Conservation (phyloP, 306 rosid genomes). For the Hippophae rhamnoides region DNA sequence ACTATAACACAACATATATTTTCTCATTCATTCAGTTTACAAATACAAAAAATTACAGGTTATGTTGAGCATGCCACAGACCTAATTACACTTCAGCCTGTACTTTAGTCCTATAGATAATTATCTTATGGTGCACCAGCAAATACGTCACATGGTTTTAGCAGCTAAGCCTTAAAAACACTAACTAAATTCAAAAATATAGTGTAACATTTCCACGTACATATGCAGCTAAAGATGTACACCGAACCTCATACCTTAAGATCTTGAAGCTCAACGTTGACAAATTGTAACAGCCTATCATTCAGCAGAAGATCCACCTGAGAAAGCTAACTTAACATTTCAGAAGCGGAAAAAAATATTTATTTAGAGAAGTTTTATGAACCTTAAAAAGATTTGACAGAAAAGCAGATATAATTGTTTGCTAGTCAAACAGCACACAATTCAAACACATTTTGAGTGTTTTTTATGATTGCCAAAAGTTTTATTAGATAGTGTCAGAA, state of each 20-base stretch:
- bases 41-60: too few species aligned
- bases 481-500: not conserved
- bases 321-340: constrained; percentile 16
- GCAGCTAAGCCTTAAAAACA: too few species aligned
- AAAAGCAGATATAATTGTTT: not conserved
- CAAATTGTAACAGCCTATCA: constrained; percentile 42
- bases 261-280: constrained; percentile 58
- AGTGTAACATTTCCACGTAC: not conserved
- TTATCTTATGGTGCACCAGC: too few species aligned
- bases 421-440: not conserved
- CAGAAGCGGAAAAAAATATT: constrained; percentile 18
- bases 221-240: not conserved
- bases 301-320: constrained; percentile 66
- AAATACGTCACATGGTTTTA: too few species aligned
- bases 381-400: not conserved
- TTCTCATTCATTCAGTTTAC: too few species aligned
- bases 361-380: constrained; percentile 10
- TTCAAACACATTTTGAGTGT: not conserved
- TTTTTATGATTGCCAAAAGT: too few species aligned
- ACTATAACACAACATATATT: too few species aligned
- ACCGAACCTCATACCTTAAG: constrained; percentile 45
- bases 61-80: too few species aligned
- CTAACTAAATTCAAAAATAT: not conserved
- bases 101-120: too few species aligned
- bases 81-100: too few species aligned